Conservation (phyloP, 805 yeast species). For the Ogataea zsoltii region DNA sequence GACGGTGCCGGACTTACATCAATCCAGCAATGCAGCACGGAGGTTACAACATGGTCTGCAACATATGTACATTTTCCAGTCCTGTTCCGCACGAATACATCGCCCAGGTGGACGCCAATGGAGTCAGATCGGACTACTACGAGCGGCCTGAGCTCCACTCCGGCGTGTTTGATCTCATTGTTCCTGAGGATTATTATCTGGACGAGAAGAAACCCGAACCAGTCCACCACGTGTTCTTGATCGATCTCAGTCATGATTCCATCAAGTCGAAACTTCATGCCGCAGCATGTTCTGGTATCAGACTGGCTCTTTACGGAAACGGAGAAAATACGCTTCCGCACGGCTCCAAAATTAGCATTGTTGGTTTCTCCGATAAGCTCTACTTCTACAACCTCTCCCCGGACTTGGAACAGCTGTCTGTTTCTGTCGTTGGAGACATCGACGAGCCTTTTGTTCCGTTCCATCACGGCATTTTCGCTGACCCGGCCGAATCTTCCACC, state of each 20-base stretch:
- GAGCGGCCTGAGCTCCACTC: constrained; percentile 72
- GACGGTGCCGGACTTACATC: constrained; percentile 86
- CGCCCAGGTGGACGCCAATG: constrained; percentile 60
- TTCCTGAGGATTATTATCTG: constrained; percentile 70
- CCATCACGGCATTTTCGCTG: constrained; percentile 73
- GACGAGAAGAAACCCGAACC: constrained; percentile 42
- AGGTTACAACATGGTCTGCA: constrained; percentile 71
- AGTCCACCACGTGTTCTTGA: constrained; percentile 67
- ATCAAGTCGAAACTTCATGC: constrained; percentile 59
- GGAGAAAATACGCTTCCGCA: constrained; percentile 33
- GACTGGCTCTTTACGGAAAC: constrained; percentile 48
- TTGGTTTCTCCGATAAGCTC: constrained; percentile 71
- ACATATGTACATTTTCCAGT: constrained; percentile 80
- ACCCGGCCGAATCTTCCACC: constrained; percentile 63
- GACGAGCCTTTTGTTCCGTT: constrained; percentile 84
- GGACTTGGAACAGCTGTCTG: constrained; percentile 53
- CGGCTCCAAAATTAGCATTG: constrained; percentile 62
- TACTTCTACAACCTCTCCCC: constrained; percentile 73
- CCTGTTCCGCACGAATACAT: constrained; percentile 66
- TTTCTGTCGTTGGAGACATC: constrained; percentile 66
- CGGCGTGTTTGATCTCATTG: constrained; percentile 85
- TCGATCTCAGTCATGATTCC: constrained; percentile 67
- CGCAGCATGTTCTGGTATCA: constrained; percentile 68
- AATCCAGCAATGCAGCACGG: constrained; percentile 79
- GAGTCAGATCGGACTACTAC: constrained; percentile 61